phyloP scores from a whole-genome alignment of 169 alveolate genomes.

The Plasmodium malariae region DNA sequence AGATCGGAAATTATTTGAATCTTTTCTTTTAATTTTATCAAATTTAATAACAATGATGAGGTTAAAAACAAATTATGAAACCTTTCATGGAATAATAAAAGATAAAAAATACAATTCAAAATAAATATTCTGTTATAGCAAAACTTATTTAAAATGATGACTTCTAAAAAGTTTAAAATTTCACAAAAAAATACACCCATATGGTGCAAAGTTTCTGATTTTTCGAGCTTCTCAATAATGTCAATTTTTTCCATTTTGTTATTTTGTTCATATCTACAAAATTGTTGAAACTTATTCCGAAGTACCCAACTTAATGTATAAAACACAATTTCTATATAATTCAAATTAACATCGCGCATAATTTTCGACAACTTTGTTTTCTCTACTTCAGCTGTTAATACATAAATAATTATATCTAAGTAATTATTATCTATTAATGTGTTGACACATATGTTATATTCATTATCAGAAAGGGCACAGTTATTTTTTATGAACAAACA shows the following conservation, averaged over 20 bases:
- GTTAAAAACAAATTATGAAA: conserved; percentile 18
- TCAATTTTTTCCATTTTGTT: neutral
- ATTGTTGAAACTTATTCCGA: conserved; percentile 10
- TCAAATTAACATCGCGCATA: neutral
- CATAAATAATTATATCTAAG: conserved; percentile 17
- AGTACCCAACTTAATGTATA: conserved; percentile 65
- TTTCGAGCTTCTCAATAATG: neutral
- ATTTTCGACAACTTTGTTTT: conserved; percentile 10
- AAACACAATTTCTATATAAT: conserved; percentile 55
- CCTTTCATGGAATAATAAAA: conserved; percentile 49
- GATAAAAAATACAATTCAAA: conserved; percentile 42
- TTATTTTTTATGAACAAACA: conserved; percentile 25
- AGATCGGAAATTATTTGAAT: conserved; percentile 20
- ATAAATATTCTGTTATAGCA: conserved; percentile 31
- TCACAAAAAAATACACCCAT: conserved; percentile 45
- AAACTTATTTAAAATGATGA: conserved; percentile 28
- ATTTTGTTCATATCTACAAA: neutral
- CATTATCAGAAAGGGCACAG: conserved; percentile 4
- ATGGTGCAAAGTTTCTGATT: conserved; percentile 6
- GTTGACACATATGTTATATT: conserved; percentile 20
- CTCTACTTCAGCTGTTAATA: conserved; percentile 11
- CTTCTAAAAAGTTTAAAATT: conserved; percentile 35
- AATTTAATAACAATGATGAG: conserved; percentile 18
- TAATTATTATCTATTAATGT: conserved; percentile 44
- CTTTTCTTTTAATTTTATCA: conserved; percentile 56